These are phyloP conservation scores for Botrytis byssoidea DNA, from an alignment of 2,329 filamentous ascomycete species.

Conservation along the genomic window DNA sequence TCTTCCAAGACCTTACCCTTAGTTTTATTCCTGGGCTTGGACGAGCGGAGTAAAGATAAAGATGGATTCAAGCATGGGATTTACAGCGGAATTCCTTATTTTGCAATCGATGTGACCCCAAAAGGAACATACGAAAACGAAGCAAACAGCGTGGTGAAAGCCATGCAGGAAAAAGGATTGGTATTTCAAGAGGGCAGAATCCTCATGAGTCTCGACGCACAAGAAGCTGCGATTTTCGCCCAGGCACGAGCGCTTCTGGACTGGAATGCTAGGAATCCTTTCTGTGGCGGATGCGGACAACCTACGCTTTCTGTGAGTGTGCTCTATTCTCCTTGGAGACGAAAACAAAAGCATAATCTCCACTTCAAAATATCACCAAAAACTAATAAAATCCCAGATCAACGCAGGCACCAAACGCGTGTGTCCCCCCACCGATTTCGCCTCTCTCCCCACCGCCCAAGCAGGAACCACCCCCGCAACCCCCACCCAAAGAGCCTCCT, in stretches of 20 bases:
- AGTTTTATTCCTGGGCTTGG: slow-evolving; percentile 80
- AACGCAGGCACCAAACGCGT: slow-evolving; percentile 79
- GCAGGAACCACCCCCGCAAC: slow-evolving; percentile 44
- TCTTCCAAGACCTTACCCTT: slow-evolving; percentile 65
- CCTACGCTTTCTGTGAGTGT: slow-evolving; percentile 65
- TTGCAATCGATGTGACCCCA: slow-evolving; percentile 85
- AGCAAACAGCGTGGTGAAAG: slow-evolving; percentile 59
- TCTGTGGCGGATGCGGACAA: slow-evolving; percentile 85
- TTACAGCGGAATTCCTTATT: slow-evolving; percentile 79
- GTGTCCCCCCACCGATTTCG: slow-evolving; percentile 69
- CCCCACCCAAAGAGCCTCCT: slow-evolving; percentile 61
- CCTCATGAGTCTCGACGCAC: slow-evolving; percentile 46
- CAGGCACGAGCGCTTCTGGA: slow-evolving; percentile 85
- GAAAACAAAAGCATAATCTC: background rate
- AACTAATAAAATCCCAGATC: background rate
- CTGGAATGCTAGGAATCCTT: slow-evolving; percentile 92
- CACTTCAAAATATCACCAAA: background rate
- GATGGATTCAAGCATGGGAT: slow-evolving; percentile 55
- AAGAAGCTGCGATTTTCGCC: slow-evolving; percentile 79
- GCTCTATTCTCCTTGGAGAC: background rate
- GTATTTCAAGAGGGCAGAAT: slow-evolving; percentile 67
- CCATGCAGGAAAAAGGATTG: slow-evolving; percentile 59
- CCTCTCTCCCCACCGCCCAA: slow-evolving; percentile 38
- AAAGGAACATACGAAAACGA: slow-evolving; percentile 60
- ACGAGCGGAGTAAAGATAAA: slow-evolving; percentile 56